Base-by-base conservation (phyloP, 768 basidiomycete genomes). In the Fomitopsis serialis region DNA sequence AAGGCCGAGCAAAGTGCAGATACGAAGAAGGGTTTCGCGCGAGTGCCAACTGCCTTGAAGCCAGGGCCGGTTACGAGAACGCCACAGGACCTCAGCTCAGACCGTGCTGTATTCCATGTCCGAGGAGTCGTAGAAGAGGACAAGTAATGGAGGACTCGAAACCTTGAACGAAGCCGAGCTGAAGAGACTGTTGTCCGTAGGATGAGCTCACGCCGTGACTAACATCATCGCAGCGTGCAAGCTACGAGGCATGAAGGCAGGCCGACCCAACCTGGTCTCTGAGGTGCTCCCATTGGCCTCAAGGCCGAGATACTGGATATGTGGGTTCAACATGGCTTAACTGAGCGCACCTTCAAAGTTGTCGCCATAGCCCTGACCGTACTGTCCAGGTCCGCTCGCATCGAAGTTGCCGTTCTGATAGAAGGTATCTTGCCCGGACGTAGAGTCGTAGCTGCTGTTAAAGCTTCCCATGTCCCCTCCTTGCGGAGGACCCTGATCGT, bases 311-410 rank as follows among this genome's bases (percentile, higher is more conserved):
- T 42, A 51, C 43, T 50, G 24, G 32, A 46, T 11, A 9, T n/a
- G n/a, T 15, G 17, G 25, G 75, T 79, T 68, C 81, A 76, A 81
- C 79, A 83, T 72, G 83, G 81, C 62, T 70, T 78, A 80, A 40
- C 54, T 77, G 73, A 85, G 88, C 89, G 89, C 81, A 92, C 89
- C 89, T 92, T 91, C 89, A 74, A 72, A 74, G 61, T 68, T 79
- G 72, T n/a, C n/a, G n/a, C 79, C 81, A 70, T 79, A 87, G 58
- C 74, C 83, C 72, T 86, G 83, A 63, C 72, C 73, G 72, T 78
- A 84, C 66, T 81, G 76, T 65, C 75, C 60, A 60, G 81, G 69
- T 53, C 78, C 69, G 59, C 73, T 73, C 70, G 71, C 71, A 69
- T 71, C 77, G 72, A 78, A 80, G 72, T 71, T 77, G 74, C 75